Base-by-base conservation (phyloP, 352 stramenopile genomes). In the Pelagophyceae sp. region DNA sequence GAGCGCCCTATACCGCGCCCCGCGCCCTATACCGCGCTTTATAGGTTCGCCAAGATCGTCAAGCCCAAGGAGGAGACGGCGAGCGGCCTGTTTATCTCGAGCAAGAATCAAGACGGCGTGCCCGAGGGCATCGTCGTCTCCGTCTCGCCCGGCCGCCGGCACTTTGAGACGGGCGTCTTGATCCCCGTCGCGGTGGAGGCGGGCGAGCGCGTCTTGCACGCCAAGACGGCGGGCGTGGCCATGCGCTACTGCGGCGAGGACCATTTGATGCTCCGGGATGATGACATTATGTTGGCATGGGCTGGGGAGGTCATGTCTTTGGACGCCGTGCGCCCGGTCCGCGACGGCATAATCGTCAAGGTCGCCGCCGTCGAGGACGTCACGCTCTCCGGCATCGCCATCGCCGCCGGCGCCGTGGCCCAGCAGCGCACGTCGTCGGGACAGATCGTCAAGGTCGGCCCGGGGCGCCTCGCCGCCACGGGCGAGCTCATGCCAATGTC, bases 191-290 rank as follows among this genome's bases (percentile, higher is more conserved):
- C 83, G 11, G 45, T 54, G 11, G 45, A 54, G 32, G 80, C 76
- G 32, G 85, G 85, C 33, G 80, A 87, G 40, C 86, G 81, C 17
- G 85, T 91, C 0, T 64, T 91, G 0, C 89, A 89, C 77, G 85
- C 85, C 72, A 89, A 91, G 77, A 90, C 87, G 77, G 85, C 88
- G 76, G 87, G 87, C 38, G 81, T 33, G 1, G 6, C 33, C 29
- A 82, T 91, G 54, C 81, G 82, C 32, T 91, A 91, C 80, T 87
- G 89, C 67, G 86, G 89, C 27, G 85, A 91, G 78, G 61, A 82
- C 31, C 85, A 87, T 58, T 83, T 86, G 69, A 85, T 91, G 78
- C 89, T 91, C 75, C 80, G 84, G 0, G 87, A 91, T 71, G 87
- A 90, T 77, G 85, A 91, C 80, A 82, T 88, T 77, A 69, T 90